A percentile compares a stretch with the other conserved stretches of the same genome.
Conservation (phyloP, 768 basidiomycete species). For the Guyanaporus albipodus region DNA sequence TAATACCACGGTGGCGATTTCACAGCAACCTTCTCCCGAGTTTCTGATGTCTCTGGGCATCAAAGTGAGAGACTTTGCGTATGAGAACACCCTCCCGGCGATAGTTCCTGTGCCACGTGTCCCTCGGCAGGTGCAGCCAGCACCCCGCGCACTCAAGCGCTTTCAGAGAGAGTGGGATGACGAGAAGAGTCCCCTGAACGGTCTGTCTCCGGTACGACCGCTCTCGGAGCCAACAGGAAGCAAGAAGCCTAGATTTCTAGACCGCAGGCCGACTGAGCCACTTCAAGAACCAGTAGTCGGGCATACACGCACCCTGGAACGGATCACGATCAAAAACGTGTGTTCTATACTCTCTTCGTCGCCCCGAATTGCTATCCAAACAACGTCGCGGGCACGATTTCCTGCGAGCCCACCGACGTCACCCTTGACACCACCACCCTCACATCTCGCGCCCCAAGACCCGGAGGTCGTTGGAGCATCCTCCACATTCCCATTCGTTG, state of each 20-base stretch:
- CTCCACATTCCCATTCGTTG: constrained; percentile 26
- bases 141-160: constrained; percentile 37
- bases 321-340: constrained; percentile 14
- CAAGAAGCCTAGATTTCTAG: constrained; percentile 28
- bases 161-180: constrained; percentile 31
- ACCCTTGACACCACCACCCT: constrained; percentile 29
- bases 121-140: constrained; percentile 48
- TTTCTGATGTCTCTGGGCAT: constrained; percentile 33
- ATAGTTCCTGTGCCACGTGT: constrained; percentile 48
- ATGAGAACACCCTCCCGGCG: constrained; percentile 62
- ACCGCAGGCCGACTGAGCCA: constrained; percentile 35
- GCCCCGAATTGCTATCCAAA: constrained; percentile 5
- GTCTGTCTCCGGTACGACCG: constrained; percentile 1
- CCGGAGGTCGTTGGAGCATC: constrained; percentile 50
- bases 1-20: not conserved
- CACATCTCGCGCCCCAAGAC: constrained; percentile 38
- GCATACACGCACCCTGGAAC: constrained; percentile 17
- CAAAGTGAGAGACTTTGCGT: constrained; percentile 60
- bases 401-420: constrained; percentile 23
- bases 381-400: constrained; percentile 6
- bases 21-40: constrained; percentile 36
- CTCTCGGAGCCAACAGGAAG: constrained; percentile 3
- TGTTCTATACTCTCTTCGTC: constrained; percentile 11
- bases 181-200: constrained; percentile 19
- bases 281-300: constrained; percentile 21